Evolutionary conservation across 2,329 filamentous ascomycete genomes (phyloP).

Genomic region (Botrytis sinoallii): DNA sequence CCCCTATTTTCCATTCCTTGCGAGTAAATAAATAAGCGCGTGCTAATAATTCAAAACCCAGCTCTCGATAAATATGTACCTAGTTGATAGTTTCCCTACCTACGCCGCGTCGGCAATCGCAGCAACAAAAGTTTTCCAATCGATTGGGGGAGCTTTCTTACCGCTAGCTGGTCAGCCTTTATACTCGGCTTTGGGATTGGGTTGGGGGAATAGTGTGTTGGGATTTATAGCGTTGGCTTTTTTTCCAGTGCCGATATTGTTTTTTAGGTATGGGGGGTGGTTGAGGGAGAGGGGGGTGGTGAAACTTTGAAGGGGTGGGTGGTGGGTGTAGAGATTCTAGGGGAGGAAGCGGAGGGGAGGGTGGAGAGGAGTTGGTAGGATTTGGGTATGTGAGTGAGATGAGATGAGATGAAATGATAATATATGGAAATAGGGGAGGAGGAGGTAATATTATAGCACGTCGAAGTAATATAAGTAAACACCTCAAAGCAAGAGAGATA

Average conservation of each 20-base stretch:
- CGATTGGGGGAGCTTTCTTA: neutral
- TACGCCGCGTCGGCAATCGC: conserved; percentile 1
- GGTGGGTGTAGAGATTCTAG: neutral
- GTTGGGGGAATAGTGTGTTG: conserved; percentile 11
- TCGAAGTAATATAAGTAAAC: too few species aligned
- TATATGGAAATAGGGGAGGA: neutral
- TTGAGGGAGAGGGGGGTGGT: neutral
- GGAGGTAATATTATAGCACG: too few species aligned
- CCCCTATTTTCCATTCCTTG: too few species aligned
- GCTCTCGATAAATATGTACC: conserved; percentile 11
- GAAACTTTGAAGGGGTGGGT: neutral
- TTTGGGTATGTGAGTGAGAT: neutral
- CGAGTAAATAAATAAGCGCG: fast-evolving
- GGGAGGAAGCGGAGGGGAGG: neutral
- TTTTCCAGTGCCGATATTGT: conserved; percentile 4
- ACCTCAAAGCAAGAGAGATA: too few species aligned
- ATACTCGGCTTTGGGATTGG: neutral
- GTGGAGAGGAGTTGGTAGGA: too few species aligned
- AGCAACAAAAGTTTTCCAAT: conserved; percentile 8
- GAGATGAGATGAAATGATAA: neutral
- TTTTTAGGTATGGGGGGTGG: neutral
- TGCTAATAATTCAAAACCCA: neutral
- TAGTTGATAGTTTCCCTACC: conserved; percentile 5
- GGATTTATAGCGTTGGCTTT: neutral
- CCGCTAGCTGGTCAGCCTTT: neutral